These are phyloP conservation scores for Sanghuangporus weigelae DNA, from an alignment of 1,284 basidiomycete species.

Conservation along the genomic window DNA sequence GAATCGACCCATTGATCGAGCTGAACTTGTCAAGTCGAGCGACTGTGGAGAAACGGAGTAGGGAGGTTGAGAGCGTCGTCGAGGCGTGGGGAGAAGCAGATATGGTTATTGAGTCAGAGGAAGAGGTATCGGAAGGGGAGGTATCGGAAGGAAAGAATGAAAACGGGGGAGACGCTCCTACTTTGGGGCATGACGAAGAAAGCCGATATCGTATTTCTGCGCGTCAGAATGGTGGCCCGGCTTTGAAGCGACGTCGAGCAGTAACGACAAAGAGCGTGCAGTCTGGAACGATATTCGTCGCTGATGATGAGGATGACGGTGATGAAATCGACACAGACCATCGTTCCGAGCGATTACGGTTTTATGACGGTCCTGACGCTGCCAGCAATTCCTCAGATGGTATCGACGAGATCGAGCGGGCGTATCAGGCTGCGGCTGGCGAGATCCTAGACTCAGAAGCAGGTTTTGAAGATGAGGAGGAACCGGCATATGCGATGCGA, in stretches of 20 bases:
- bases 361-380: neutral
- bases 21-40: slow-evolving; percentile 20
- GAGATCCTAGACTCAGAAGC: neutral
- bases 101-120: slow-evolving; percentile 26
- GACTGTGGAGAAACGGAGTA: slow-evolving; percentile 19
- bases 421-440: slow-evolving; percentile 4
- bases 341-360: neutral
- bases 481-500: slow-evolving; percentile 1
- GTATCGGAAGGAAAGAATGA: slow-evolving; percentile 7
- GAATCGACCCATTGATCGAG: slow-evolving; percentile 34
- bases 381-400: neutral
- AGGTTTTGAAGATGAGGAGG: neutral
- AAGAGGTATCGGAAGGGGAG: slow-evolving; percentile 7
- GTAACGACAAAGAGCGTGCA: slow-evolving; percentile 34
- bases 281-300: slow-evolving; percentile 37
- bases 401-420: slow-evolving; percentile 13
- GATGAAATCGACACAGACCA: neutral
- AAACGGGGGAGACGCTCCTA: slow-evolving; percentile 21
- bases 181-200: slow-evolving; percentile 30
- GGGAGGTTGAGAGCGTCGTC: slow-evolving; percentile 27
- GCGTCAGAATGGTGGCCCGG: slow-evolving; percentile 27
- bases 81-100: slow-evolving; percentile 40
- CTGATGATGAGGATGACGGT: slow-evolving; percentile 32
- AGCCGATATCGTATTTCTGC: slow-evolving; percentile 49
- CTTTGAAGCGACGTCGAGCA: slow-evolving; percentile 42